A percentile compares a stretch with the other conserved stretches of the same genome.
phyloP scores from a whole-genome alignment of 495 filamentous ascomycete genomes.

The Viridothelium virens region DNA sequence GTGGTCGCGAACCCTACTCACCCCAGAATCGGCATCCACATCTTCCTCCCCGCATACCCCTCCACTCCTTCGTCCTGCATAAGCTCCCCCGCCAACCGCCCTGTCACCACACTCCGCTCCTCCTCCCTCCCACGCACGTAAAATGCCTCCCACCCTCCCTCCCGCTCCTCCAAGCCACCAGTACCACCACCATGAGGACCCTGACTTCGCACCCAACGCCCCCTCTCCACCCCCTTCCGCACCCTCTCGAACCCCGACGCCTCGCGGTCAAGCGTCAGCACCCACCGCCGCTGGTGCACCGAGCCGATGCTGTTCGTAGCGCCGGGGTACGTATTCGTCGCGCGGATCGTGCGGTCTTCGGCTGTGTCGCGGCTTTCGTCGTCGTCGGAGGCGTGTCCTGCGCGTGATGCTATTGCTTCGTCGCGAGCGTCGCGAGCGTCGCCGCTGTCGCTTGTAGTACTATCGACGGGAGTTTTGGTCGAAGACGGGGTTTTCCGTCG shows the following conservation, averaged over 20 bases:
- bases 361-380: constrained; percentile 18
- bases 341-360: constrained; percentile 47
- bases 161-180: too few species aligned
- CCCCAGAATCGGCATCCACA: constrained; percentile 51
- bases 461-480: constrained; percentile 1
- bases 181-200: too few species aligned
- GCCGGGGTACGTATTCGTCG: constrained; percentile 56
- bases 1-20: constrained; percentile 18
- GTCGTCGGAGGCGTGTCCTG: constrained; percentile 1
- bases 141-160: constrained; percentile 47
- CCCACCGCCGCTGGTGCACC: constrained; percentile 58
- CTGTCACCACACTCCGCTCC: constrained; percentile 58
- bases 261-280: constrained; percentile 47
- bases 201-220: constrained; percentile 14
- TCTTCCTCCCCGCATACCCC: constrained; percentile 46
- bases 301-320: constrained; percentile 55
- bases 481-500: constrained; percentile 19
- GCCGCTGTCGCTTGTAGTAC: background rate
- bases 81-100: constrained; percentile 48
- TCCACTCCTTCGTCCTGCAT: constrained; percentile 51
- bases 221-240: constrained; percentile 23
- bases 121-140: constrained; percentile 48
- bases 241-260: constrained; percentile 46
- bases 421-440: constrained; percentile 4
- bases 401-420: too few species aligned